Conservation (phyloP, 1,284 basidiomycete species). For the Malassezia sympodialis region DNA sequence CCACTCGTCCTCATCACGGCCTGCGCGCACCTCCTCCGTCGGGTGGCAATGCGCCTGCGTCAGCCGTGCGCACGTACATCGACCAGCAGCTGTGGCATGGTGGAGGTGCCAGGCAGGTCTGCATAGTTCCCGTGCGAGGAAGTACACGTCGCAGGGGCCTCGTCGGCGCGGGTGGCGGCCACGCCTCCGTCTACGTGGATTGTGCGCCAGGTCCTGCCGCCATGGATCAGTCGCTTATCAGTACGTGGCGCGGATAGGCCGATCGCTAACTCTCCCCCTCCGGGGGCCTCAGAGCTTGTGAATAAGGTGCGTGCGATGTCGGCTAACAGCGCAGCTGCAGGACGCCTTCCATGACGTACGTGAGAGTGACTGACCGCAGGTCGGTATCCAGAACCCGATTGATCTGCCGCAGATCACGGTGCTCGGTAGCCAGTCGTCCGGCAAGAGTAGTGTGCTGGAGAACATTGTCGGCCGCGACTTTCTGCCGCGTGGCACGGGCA, state of each 20-base stretch:
- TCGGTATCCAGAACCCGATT: constrained; percentile 45
- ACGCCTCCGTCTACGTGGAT: not conserved
- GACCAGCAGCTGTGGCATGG: not conserved
- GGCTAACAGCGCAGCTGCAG: constrained; percentile 23
- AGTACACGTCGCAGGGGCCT: not conserved
- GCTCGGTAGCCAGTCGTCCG: constrained; percentile 50
- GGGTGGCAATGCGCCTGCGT: constrained; percentile 35
- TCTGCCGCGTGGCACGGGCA: constrained; percentile 83
- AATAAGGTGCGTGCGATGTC: constrained; percentile 19
- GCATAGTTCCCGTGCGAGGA: constrained; percentile 3
- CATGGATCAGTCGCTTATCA: constrained; percentile 27
- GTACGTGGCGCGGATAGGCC: constrained; percentile 7
- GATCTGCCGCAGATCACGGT: constrained; percentile 55
- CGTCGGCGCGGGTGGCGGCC: not conserved
- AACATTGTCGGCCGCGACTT: constrained; percentile 89
- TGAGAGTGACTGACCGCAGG: constrained; percentile 13
- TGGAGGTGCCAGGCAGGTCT: not conserved
- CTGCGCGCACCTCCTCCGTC: constrained; percentile 30
- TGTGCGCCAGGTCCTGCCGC: not conserved
- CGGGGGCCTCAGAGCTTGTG: constrained; percentile 16
- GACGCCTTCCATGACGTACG: constrained; percentile 32
- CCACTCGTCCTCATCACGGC: constrained; percentile 17
- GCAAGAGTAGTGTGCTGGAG: constrained; percentile 56
- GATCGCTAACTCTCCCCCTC: constrained; percentile 4
- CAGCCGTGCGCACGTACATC: constrained; percentile 6